phyloP scores from a whole-genome alignment of 2,329 filamentous ascomycete genomes.

The Xylaria sp. region DNA sequence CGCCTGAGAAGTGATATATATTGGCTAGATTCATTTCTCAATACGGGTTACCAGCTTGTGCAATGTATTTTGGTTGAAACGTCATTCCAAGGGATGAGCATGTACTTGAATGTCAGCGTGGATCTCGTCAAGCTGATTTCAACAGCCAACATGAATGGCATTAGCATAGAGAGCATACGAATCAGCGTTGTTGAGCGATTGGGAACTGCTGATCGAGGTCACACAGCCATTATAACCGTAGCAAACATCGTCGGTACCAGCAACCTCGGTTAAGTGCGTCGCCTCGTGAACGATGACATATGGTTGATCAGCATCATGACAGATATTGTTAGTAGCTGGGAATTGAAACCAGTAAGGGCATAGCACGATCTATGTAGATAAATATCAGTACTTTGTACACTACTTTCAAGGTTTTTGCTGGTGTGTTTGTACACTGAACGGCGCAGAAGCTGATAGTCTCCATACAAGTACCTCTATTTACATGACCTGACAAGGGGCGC shows the following conservation, averaged over 20 bases:
- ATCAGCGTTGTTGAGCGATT: constrained; percentile 24
- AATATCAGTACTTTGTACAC: not conserved
- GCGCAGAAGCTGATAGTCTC: not conserved
- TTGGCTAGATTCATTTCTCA: not conserved
- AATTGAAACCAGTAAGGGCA: constrained; percentile 26
- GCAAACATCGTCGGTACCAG: constrained; percentile 24
- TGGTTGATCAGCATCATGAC: constrained; percentile 23
- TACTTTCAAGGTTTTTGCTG: not conserved
- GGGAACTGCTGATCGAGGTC: constrained; percentile 2
- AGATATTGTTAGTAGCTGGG: constrained; percentile 12
- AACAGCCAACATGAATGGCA: constrained; percentile 17
- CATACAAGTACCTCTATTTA: not conserved
- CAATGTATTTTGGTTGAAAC: not conserved
- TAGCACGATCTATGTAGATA: constrained; percentile 8
- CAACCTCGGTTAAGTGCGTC: constrained; percentile 18
- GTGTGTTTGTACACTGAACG: not conserved
- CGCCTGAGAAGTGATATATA: not conserved
- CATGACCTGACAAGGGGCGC: not conserved
- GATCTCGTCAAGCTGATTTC: not conserved
- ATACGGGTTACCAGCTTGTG: not conserved
- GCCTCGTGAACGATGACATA: constrained; percentile 27
- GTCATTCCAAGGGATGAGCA: not conserved
- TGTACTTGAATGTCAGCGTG: not conserved
- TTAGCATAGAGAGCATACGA: constrained; percentile 24
- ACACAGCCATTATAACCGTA: constrained; percentile 28